Evolutionary conservation across 345 rosid genomes (phyloP).

Genomic region (Salix exigua): DNA sequence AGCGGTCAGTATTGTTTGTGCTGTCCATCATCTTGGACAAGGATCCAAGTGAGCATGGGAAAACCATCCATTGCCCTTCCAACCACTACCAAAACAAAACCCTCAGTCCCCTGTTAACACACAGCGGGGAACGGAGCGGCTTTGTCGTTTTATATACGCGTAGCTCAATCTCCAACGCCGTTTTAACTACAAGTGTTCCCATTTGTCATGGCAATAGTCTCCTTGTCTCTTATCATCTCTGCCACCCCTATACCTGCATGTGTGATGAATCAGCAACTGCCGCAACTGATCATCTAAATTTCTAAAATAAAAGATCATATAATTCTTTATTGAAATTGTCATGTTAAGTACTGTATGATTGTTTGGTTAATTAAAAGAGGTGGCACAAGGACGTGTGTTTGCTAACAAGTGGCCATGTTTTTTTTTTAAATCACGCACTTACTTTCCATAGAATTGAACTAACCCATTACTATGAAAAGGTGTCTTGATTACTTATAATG

Average conservation of each 20-base stretch:
- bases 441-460: too few species aligned
- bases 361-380: too few species aligned
- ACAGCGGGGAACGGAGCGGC: conserved; percentile 26
- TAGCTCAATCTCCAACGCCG: conserved; percentile 24
- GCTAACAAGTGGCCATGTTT: too few species aligned
- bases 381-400: too few species aligned
- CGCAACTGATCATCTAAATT: neutral
- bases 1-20: neutral
- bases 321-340: too few species aligned
- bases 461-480: too few species aligned
- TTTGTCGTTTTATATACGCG: conserved; percentile 14
- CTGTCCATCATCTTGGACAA: conserved; percentile 24
- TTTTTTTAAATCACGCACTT: too few species aligned
- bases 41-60: conserved; percentile 41
- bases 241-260: neutral
- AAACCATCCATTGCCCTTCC: conserved; percentile 38
- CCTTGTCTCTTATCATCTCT: conserved; percentile 19
- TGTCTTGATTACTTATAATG: too few species aligned
- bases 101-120: conserved; percentile 17
- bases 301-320: neutral
- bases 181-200: conserved; percentile 31
- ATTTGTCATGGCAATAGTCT: conserved; percentile 27
- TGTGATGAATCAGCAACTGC: neutral
- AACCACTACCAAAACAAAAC: conserved; percentile 59
- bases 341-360: too few species aligned